phyloP scores from a whole-genome alignment of 148 eudicot genomes.

The Spergularia marina region DNA sequence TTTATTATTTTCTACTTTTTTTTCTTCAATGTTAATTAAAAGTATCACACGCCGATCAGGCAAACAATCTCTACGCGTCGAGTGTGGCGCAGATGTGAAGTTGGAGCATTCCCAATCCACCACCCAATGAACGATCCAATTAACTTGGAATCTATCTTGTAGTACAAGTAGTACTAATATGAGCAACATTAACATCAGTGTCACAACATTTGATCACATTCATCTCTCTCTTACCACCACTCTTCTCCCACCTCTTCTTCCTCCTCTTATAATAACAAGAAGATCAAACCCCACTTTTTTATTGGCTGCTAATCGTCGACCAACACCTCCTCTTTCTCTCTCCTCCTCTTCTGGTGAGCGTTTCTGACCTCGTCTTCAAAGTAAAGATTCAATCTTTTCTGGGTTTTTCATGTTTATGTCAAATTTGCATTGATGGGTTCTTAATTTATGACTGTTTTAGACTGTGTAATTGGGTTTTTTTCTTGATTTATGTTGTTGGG shows the following conservation, averaged over 20 bases:
- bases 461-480: background rate
- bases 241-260: constrained; percentile 14
- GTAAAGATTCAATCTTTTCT: constrained; percentile 8
- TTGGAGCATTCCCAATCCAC: too few relatives aligned
- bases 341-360: constrained; percentile 22
- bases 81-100: too few relatives aligned
- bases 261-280: background rate
- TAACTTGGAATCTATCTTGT: too few relatives aligned
- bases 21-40: too few relatives aligned
- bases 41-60: too few relatives aligned
- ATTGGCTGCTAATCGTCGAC: constrained; percentile 17
- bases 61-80: too few relatives aligned
- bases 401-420: background rate
- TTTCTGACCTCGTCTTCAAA: background rate
- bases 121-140: too few relatives aligned
- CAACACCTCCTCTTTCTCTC: background rate
- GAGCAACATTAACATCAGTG: background rate
- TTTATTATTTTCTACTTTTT: too few relatives aligned
- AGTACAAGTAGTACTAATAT: too few relatives aligned
- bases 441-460: background rate
- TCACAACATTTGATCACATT: background rate
- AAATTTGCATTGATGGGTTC: background rate
- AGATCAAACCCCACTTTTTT: constrained; percentile 1
- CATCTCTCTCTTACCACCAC: constrained; percentile 21
- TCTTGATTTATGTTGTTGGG: constrained; percentile 1